Conservation (phyloP, 352 stramenopile genomes). For the Phytophthora cactorum region DNA sequence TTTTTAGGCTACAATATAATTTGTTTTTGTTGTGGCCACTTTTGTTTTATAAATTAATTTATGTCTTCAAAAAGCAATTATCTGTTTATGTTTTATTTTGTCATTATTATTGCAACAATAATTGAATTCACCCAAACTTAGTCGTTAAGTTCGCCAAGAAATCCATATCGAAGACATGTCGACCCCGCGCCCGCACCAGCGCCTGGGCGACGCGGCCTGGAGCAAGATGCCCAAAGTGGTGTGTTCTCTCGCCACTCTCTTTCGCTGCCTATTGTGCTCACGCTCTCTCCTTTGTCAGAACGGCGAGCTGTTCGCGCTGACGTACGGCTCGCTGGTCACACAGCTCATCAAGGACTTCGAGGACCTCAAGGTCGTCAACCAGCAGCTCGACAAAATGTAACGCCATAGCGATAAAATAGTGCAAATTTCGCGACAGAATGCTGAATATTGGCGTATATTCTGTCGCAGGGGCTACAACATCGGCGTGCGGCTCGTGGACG, state of each 20-base stretch:
- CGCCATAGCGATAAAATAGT: not conserved
- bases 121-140: too few relatives aligned
- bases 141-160: too few relatives aligned
- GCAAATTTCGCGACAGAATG: not conserved
- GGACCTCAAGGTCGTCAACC: conserved; percentile 94
- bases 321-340: conserved; percentile 96
- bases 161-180: too few relatives aligned
- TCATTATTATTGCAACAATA: too few relatives aligned
- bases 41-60: too few relatives aligned
- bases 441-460: conserved; percentile 7
- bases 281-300: conserved; percentile 53
- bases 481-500: conserved; percentile 96
- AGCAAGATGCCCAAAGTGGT: conserved; percentile 95
- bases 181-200: too few relatives aligned
- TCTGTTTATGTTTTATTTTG: too few relatives aligned
- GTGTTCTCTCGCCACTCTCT: conserved; percentile 10
- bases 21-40: too few relatives aligned
- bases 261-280: not conserved
- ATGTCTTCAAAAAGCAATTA: too few relatives aligned
- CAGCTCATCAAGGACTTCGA: conserved; percentile 97
- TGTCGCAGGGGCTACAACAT: conserved; percentile 94
- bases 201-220: conserved; percentile 88
- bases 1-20: too few relatives aligned
- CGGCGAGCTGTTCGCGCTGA: conserved; percentile 98
- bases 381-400: conserved; percentile 96